Conservation (phyloP, 345 rosid genomes). For the Bretschneidera sinensis region DNA sequence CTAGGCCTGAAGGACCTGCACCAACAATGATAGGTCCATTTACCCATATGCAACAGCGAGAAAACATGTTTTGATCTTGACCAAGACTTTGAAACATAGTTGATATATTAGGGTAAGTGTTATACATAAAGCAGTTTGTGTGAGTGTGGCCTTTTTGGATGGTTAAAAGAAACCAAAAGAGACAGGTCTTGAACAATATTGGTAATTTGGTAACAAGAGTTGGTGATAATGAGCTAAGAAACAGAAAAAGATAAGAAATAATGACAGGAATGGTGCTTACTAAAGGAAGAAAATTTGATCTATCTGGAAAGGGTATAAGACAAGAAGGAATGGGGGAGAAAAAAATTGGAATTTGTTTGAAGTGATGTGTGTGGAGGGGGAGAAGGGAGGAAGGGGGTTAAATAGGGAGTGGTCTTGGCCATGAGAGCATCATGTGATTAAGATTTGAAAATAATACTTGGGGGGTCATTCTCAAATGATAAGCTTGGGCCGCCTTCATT, state of each 20-base stretch:
- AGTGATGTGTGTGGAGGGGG: conserved; percentile 23
- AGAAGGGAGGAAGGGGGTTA: conserved; percentile 32
- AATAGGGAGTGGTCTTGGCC: conserved; percentile 32
- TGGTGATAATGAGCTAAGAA: background rate
- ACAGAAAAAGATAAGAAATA: background rate
- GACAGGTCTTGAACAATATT: conserved; percentile 6
- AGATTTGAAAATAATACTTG: conserved; percentile 26
- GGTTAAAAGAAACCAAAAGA: conserved; percentile 5
- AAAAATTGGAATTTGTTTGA: conserved; percentile 10
- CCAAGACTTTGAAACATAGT: conserved; percentile 35
- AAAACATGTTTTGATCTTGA: conserved; percentile 26
- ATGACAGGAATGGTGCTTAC: background rate
- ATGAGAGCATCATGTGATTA: conserved; percentile 27
- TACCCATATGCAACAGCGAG: conserved; percentile 70
- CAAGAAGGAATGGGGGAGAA: too few relatives aligned
- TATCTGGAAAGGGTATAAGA: conserved; percentile 3
- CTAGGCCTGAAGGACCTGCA: conserved; percentile 83
- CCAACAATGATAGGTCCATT: conserved; percentile 89
- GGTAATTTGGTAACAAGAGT: too few relatives aligned
- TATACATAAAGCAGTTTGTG: too few relatives aligned
- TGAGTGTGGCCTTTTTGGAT: too few relatives aligned
- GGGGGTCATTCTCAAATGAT: conserved; percentile 31
- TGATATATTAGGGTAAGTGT: conserved; percentile 29
- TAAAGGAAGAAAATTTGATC: conserved; percentile 6
- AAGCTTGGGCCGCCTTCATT: conserved; percentile 18